A percentile compares a stretch with the other conserved stretches of the same genome.
Conservation (phyloP, 1,139 yeast genomes). For the Nematodospora anomalae region DNA sequence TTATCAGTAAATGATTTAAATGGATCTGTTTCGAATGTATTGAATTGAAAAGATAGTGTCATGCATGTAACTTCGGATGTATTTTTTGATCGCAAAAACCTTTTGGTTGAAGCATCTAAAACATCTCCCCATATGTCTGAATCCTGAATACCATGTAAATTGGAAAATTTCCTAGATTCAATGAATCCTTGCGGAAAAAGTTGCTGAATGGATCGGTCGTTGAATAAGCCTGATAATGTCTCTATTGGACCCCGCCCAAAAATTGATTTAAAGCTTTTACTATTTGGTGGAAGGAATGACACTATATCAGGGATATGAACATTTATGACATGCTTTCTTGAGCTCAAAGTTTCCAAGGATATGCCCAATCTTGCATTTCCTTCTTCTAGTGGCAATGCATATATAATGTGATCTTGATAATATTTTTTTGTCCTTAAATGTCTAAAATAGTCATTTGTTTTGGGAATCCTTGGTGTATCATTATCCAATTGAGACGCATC, state of each 20-base stretch:
- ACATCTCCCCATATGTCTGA: slow-evolving; percentile 13
- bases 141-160: slow-evolving; percentile 2
- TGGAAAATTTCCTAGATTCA: slow-evolving; percentile 6
- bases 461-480: not conserved
- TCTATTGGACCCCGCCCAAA: slow-evolving; percentile 1
- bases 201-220: slow-evolving; percentile 1
- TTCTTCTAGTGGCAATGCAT: slow-evolving; percentile 25
- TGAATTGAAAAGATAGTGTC: slow-evolving; percentile 37
- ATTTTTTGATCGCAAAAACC: not conserved
- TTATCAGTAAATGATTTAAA: slow-evolving; percentile 27
- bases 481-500: slow-evolving; percentile 12
- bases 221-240: slow-evolving; percentile 4
- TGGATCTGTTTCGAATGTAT: slow-evolving; percentile 36
- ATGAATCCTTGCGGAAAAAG: slow-evolving; percentile 7
- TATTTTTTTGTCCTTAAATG: slow-evolving; percentile 27
- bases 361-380: slow-evolving; percentile 20
- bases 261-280: slow-evolving; percentile 13
- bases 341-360: slow-evolving; percentile 34
- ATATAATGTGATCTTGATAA: slow-evolving; percentile 30
- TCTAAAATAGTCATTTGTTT: slow-evolving; percentile 24
- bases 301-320: slow-evolving; percentile 48
- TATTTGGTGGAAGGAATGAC: slow-evolving; percentile 31
- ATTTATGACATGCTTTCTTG: slow-evolving; percentile 32
- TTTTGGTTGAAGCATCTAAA: not conserved
- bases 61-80: slow-evolving; percentile 27